These are phyloP conservation scores for Solanum neorickii DNA, from an alignment of 257 asterid genomes.

Conservation along the genomic window DNA sequence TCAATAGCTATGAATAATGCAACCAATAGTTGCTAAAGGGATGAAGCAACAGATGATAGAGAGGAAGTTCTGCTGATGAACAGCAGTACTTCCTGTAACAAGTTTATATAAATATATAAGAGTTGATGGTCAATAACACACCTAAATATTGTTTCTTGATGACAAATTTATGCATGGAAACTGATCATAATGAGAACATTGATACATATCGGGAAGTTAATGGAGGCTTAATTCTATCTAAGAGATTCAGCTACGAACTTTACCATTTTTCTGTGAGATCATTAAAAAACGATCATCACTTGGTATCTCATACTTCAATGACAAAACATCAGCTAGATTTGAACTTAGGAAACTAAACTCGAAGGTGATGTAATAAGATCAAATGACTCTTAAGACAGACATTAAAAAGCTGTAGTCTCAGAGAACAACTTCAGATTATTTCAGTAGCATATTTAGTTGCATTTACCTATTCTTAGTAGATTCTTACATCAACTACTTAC, in stretches of 20 bases:
- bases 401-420: constrained; percentile 17
- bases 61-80: neutral
- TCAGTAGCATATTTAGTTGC: neutral
- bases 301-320: neutral
- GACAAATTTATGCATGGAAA: neutral
- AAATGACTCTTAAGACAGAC: constrained; percentile 11
- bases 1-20: neutral
- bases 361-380: neutral
- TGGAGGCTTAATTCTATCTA: neutral
- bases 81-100: neutral
- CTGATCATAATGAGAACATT: neutral
- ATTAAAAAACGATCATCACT: constrained; percentile 3
- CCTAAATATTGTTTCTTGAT: neutral
- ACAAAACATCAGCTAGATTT: neutral
- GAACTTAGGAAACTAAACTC: neutral
- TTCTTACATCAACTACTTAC: neutral
- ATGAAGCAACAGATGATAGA: neutral
- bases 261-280: neutral
- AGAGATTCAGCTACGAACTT: neutral
- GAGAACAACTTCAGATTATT: neutral
- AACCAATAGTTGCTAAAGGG: neutral
- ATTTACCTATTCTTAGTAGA: neutral
- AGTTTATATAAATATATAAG: neutral
- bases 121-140: neutral
- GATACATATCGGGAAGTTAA: neutral